Conservation (phyloP, 495 filamentous ascomycete genomes). For the Penicillium desertorum region DNA sequence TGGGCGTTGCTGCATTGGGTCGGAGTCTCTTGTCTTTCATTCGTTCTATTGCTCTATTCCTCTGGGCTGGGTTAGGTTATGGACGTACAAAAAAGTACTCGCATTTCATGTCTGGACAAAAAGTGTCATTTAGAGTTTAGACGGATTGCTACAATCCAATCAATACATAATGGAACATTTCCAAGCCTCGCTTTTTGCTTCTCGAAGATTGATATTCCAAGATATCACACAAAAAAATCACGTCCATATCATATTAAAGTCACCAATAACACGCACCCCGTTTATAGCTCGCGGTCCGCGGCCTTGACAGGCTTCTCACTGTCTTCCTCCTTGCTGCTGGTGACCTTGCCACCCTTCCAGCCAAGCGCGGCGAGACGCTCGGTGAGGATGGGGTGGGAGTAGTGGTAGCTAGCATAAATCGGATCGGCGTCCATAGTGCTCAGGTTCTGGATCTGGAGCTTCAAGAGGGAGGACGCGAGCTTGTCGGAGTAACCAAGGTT, state of each 20-base stretch:
- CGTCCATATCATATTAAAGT: slow-evolving; percentile 9
- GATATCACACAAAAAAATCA: slow-evolving; percentile 10
- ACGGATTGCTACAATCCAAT: slow-evolving; percentile 13
- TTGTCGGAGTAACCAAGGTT: slow-evolving; percentile 82
- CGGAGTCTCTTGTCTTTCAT: slow-evolving; percentile 24
- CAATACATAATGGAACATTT: slow-evolving; percentile 13
- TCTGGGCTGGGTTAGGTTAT: slow-evolving; percentile 14
- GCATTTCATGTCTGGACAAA: slow-evolving; percentile 27
- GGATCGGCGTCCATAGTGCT: slow-evolving; percentile 98
- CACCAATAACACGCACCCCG: slow-evolving; percentile 6
- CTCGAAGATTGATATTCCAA: slow-evolving; percentile 4
- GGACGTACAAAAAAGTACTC: slow-evolving; percentile 15
- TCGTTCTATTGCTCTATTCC: slow-evolving; percentile 13
- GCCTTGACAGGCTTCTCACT: slow-evolving; percentile 55
- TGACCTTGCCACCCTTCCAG: slow-evolving; percentile 68
- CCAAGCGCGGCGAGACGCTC: slow-evolving; percentile 88
- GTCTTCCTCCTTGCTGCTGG: slow-evolving; percentile 48
- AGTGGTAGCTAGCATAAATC: slow-evolving; percentile 97
- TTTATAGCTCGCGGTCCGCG: slow-evolving; percentile 58
- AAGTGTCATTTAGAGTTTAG: slow-evolving; percentile 17
- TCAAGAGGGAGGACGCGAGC: slow-evolving; percentile 84
- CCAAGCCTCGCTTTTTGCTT: slow-evolving; percentile 8
- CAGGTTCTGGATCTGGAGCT: slow-evolving; percentile 96
- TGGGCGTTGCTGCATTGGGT: slow-evolving; percentile 37
- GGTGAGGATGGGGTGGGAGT: slow-evolving; percentile 93